Conservation (phyloP, 1,139 yeast genomes). For the Spencermartinsiella ligniputridi region DNA sequence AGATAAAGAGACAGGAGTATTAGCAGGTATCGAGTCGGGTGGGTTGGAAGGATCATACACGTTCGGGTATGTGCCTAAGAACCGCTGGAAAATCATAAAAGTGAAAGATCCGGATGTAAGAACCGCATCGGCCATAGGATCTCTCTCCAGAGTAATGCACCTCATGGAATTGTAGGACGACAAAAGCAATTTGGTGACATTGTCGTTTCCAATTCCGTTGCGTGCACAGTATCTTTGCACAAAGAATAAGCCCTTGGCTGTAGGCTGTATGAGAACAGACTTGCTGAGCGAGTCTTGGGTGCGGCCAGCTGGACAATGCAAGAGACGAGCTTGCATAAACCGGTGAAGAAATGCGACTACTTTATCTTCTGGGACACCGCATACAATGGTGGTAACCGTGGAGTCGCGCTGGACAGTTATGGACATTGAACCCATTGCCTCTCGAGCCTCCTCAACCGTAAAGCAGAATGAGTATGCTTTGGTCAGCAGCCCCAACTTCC, state of each 20-base stretch:
- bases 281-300: constrained; percentile 19
- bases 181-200: constrained; percentile 44
- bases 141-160: constrained; percentile 64
- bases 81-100: constrained; percentile 55
- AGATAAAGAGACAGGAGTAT: constrained; percentile 11
- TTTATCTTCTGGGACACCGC: constrained; percentile 50
- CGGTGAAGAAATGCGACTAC: constrained; percentile 48
- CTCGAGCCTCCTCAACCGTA: constrained; percentile 47
- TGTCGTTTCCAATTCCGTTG: constrained; percentile 42
- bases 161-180: constrained; percentile 68
- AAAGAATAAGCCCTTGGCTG: constrained; percentile 84
- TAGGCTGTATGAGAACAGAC: constrained; percentile 57
- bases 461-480: constrained; percentile 50
- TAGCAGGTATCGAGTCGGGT: constrained; percentile 33
- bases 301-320: constrained; percentile 75
- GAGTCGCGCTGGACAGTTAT: constrained; percentile 41
- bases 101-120: constrained; percentile 61
- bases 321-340: constrained; percentile 61
- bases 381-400: constrained; percentile 52
- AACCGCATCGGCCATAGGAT: constrained; percentile 55
- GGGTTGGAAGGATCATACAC: constrained; percentile 56
- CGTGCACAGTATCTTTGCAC: constrained; percentile 56
- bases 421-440: constrained; percentile 46
- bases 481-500: constrained; percentile 16
- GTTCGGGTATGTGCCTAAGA: constrained; percentile 68